Conservation (phyloP, 257 asterid species). For the Orobanche coerulescens region DNA sequence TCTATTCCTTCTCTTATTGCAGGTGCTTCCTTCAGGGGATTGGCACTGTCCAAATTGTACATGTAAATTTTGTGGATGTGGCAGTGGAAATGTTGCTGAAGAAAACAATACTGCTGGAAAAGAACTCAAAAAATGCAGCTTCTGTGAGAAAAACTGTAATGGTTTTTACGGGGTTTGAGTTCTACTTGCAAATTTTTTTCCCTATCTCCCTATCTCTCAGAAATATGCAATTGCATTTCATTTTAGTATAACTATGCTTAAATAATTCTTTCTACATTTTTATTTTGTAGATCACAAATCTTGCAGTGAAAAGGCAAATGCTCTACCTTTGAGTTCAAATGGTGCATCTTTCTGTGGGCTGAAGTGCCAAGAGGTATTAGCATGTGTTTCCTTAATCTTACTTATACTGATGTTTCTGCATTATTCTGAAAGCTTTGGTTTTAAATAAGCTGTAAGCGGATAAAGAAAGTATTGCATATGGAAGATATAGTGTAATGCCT, state of each 20-base stretch:
- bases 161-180: conserved; percentile 18
- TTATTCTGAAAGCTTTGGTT: conserved; percentile 3
- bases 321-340: conserved; percentile 33
- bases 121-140: conserved; percentile 49
- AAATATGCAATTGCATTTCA: neutral
- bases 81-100: conserved; percentile 27
- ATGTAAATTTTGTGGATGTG: conserved; percentile 73
- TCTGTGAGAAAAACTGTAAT: conserved; percentile 90
- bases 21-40: conserved; percentile 89
- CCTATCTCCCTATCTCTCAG: neutral
- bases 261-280: conserved; percentile 1
- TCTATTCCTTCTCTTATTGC: conserved; percentile 23
- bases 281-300: conserved; percentile 64
- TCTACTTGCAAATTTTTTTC: conserved; percentile 14
- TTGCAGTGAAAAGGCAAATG: conserved; percentile 43
- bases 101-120: conserved; percentile 27
- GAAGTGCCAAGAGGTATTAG: conserved; percentile 85
- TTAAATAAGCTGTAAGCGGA: neutral
- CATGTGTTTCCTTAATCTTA: conserved; percentile 7
- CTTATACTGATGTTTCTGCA: conserved; percentile 12
- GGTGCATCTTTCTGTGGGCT: conserved; percentile 64
- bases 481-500: neutral
- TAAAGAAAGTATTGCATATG: neutral
- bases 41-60: conserved; percentile 93
- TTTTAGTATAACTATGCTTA: conserved; percentile 15